Evolutionary conservation across 768 basidiomycete genomes (phyloP).

Genomic region (Asterophora lycoperdoides): DNA sequence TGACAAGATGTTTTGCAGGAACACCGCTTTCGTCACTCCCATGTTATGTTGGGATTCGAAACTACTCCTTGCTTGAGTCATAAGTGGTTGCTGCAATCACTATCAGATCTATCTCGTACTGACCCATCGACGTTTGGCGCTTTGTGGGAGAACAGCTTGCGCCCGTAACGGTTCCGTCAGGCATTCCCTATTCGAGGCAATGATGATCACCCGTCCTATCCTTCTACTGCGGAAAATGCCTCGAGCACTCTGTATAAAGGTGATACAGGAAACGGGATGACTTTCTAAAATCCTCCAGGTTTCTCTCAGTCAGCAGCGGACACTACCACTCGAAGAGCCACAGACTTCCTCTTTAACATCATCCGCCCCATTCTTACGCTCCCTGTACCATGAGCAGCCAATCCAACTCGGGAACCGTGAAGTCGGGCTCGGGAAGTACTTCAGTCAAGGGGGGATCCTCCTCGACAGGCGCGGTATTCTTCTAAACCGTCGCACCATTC

Average conservation of each 20-base stretch:
- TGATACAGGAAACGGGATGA: slow-evolving; percentile 21
- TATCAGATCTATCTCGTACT: slow-evolving; percentile 32
- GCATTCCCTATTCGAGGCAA: slow-evolving; percentile 38
- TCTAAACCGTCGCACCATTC: slow-evolving; percentile 36
- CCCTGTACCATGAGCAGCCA: slow-evolving; percentile 34
- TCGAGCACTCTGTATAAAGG: slow-evolving; percentile 25
- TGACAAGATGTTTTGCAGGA: slow-evolving; percentile 12
- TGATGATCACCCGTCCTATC: slow-evolving; percentile 31
- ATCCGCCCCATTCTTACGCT: slow-evolving; percentile 4
- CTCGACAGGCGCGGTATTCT: slow-evolving; percentile 54
- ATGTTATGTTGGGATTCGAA: slow-evolving; percentile 29
- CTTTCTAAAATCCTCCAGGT: slow-evolving; percentile 27
- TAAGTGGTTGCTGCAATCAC: slow-evolving; percentile 33
- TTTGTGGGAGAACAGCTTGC: slow-evolving; percentile 21
- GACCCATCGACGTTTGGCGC: slow-evolving; percentile 27
- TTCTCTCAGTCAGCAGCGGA: slow-evolving; percentile 13
- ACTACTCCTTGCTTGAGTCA: slow-evolving; percentile 33
- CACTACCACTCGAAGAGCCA: slow-evolving; percentile 7
- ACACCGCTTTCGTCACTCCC: slow-evolving; percentile 24
- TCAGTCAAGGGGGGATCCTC: slow-evolving; percentile 49
- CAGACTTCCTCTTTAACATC: slow-evolving; percentile 6
- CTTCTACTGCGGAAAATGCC: slow-evolving; percentile 26
- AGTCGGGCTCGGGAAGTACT: slow-evolving; percentile 30
- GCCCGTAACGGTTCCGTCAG: slow-evolving; percentile 24
- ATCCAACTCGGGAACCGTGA: slow-evolving; percentile 35